Percentiles rank a stretch among this genome's conserved stretches.
These are phyloP conservation scores for Amanita jacksonii DNA, from an alignment of 768 basidiomycete genomes.

Conservation along the genomic window DNA sequence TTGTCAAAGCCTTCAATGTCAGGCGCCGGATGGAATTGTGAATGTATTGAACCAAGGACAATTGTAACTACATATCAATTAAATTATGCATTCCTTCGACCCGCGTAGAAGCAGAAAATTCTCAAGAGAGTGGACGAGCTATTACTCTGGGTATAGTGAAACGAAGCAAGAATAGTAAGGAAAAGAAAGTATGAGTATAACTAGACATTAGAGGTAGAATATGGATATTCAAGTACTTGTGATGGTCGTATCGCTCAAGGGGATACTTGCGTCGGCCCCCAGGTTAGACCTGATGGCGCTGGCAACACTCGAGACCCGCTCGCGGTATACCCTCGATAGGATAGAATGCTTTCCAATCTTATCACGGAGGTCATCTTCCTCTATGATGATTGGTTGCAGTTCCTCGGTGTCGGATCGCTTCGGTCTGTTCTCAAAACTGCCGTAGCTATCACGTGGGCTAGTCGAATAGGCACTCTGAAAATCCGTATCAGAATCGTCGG, in stretches of 20 bases:
- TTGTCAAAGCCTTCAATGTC: constrained; percentile 71
- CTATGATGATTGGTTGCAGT: constrained; percentile 6
- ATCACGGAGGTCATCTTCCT: constrained; percentile 16
- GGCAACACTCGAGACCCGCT: constrained; percentile 52
- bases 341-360: constrained; percentile 20
- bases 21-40: constrained; percentile 58
- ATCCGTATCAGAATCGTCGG: constrained; percentile 77
- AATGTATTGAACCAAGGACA: constrained; percentile 9
- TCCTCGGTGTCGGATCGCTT: constrained; percentile 19
- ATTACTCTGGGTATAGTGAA: constrained; percentile 6
- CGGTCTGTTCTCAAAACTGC: constrained; percentile 31
- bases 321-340: constrained; percentile 27
- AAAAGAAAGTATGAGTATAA: constrained; percentile 3
- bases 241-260: constrained; percentile 32
- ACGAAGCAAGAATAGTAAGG: not conserved
- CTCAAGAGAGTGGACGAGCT: constrained; percentile 5
- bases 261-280: constrained; percentile 23
- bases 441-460: constrained; percentile 62
- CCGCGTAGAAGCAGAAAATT: not conserved
- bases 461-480: constrained; percentile 82
- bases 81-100: constrained; percentile 4
- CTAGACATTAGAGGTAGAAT: not conserved
- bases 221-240: constrained; percentile 9
- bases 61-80: constrained; percentile 8
- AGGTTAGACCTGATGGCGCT: constrained; percentile 24